phyloP scores from a whole-genome alignment of 179 eudicot species.

The Beta corolliflora region DNA sequence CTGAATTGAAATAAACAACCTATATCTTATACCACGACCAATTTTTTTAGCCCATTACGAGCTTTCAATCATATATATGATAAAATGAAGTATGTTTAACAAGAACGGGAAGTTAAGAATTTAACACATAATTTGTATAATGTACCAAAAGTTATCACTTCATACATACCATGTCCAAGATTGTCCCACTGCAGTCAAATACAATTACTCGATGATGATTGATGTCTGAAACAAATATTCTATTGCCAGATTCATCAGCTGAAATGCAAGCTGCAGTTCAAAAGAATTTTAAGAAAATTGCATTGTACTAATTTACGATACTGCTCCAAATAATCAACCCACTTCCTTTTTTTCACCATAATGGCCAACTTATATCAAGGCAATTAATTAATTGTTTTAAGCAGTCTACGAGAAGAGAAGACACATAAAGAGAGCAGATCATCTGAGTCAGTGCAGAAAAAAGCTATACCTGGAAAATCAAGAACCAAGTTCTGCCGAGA shows the following conservation, averaged over 20 bases:
- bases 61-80: neutral
- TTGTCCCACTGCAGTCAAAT: conserved; percentile 59
- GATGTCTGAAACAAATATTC: conserved; percentile 82
- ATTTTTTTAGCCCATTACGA: neutral
- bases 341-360: neutral
- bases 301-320: neutral
- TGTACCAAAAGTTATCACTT: neutral
- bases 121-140: neutral
- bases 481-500: conserved; percentile 65
- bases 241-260: conserved; percentile 58
- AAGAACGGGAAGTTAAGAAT: neutral
- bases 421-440: conserved; percentile 9
- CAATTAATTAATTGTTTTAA: too few relatives aligned
- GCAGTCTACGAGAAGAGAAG: neutral
- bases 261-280: conserved; percentile 80
- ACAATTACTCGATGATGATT: conserved; percentile 88
- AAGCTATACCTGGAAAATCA: conserved; percentile 69
- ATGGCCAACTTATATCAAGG: neutral
- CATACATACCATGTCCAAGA: conserved; percentile 77
- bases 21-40: neutral
- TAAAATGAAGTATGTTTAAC: neutral
- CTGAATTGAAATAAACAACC: neutral
- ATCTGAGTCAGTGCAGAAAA: neutral
- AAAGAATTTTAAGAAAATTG: conserved; percentile 14
- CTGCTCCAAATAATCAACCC: neutral